These are phyloP conservation scores for Larix kaempferi DNA, from an alignment of 75 land plant genomes.

Conservation along the genomic window DNA sequence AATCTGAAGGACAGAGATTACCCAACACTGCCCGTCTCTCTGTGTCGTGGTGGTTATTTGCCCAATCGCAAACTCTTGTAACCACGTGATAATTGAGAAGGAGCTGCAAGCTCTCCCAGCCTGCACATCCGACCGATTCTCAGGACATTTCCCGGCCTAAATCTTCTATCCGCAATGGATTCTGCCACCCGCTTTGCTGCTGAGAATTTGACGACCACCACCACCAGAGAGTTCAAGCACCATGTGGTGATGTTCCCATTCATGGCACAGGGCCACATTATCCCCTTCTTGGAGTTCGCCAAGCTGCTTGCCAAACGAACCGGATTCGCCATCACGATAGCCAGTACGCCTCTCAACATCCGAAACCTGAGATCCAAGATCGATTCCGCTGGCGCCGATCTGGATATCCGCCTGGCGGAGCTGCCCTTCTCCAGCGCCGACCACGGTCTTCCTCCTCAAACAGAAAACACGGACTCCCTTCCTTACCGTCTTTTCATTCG, in stretches of 20 bases:
- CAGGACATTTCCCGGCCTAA: no score
- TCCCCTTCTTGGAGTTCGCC: constrained; percentile 45
- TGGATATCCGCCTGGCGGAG: constrained; percentile 9
- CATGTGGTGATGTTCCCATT: constrained; percentile 31
- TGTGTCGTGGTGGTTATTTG: no score
- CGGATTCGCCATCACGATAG: constrained; percentile 30
- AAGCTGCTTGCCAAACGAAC: not conserved
- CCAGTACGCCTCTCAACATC: constrained; percentile 21
- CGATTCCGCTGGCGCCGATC: no score
- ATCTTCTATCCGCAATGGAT: not conserved
- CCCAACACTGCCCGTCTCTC: no score
- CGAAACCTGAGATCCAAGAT: not conserved
- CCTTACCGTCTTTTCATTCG: constrained; percentile 11
- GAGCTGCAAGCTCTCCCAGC: no score
- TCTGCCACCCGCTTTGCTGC: not conserved
- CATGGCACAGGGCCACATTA: constrained; percentile 30
- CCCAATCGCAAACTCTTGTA: no score
- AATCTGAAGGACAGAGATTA: no score
- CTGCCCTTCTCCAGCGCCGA: constrained; percentile 26
- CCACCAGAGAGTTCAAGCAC: not conserved
- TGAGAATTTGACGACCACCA: no score
- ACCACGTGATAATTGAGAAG: no score
- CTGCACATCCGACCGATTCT: no score
- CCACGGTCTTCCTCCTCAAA: constrained; percentile 31
- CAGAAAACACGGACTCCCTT: constrained; percentile 27